phyloP scores from a whole-genome alignment of 306 rosid species.

The Cyclanthera cordifolia region DNA sequence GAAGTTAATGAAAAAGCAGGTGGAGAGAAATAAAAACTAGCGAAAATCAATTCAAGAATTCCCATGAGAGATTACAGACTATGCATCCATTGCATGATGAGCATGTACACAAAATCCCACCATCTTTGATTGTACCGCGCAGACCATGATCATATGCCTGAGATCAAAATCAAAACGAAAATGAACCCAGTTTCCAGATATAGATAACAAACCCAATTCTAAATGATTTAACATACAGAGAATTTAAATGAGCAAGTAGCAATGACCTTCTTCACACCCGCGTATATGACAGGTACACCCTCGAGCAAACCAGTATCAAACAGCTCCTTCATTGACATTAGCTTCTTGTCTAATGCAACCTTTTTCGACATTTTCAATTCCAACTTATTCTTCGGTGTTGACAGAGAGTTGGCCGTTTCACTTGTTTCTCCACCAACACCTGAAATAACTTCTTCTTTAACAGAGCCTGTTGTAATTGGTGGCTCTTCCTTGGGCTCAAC shows the following conservation, averaged over 20 bases:
- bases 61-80: conserved; percentile 39
- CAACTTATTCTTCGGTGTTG: conserved; percentile 32
- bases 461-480: conserved; percentile 14
- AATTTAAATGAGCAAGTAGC: conserved; percentile 6
- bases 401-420: conserved; percentile 16
- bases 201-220: too few relatives aligned
- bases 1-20: conserved; percentile 15
- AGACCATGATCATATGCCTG: conserved; percentile 71
- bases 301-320: conserved; percentile 88
- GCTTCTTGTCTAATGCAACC: conserved; percentile 42
- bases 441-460: conserved; percentile 14
- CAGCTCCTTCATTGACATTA: conserved; percentile 68
- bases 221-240: too few relatives aligned
- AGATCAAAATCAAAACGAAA: conserved; percentile 13
- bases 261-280: conserved; percentile 76
- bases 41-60: conserved; percentile 13
- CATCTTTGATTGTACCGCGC: conserved; percentile 62
- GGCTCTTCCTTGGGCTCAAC: conserved; percentile 19
- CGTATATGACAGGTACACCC: conserved; percentile 77
- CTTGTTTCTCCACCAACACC: conserved; percentile 25
- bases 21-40: background rate
- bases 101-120: conserved; percentile 87
- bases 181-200: background rate
- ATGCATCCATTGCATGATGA: conserved; percentile 56
- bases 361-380: conserved; percentile 66